Base-by-base conservation (phyloP, 2,329 filamentous ascomycete genomes). In the Diaporthe velutina region DNA sequence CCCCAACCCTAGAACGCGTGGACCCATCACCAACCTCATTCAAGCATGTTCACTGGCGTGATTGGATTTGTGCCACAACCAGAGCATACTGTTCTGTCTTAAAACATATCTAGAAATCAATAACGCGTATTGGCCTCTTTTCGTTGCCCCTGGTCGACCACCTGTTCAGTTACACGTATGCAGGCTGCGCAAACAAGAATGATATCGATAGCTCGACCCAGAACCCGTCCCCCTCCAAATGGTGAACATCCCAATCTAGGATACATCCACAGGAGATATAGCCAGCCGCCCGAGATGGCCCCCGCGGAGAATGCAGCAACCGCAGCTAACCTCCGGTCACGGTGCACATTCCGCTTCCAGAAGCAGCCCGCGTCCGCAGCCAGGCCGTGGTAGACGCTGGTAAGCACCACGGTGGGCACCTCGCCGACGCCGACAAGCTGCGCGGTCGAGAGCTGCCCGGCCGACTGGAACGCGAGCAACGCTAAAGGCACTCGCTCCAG, bases 1-100 rank as follows among this genome's bases (percentile, higher is more conserved):
- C 58, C 71, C 60, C 42, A 73, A 73, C 71, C 61, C 71, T 54
- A 30, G 30, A 33, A 33, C 3, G 30, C 25, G 17, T 28, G 9
- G 13, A 8, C 45, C 25, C n/a, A 17, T 35, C 25, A 22, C 10
- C 25, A 0, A 38, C 30, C 58, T 42, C 28, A n/a, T n/a, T n/a
- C 48, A 45, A n/a, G 12, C n/a, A 35, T 15, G 33, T 28, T 19
- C 17, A 38, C n/a, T 13, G 57, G 10, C 13, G 45, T 19, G 12
- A 25, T 6, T 15, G 19, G 25, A 42, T 2, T 33, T 35, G 17
- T 35, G n/a, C 3, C 55, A n/a, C 10, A 30, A 33, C 4, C 3
- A 45, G 40, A 45, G 25, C 1, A 33, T n/a, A 33, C 22, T 17
- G 1, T 50, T 50, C 6, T 33, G 28, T 48, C 12, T 19, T 19